A percentile compares a stretch with the other conserved stretches of the same genome.
Evolutionary conservation across 1,284 basidiomycete species (phyloP).

Genomic region (Ceratorhiza oryzae-sativae): DNA sequence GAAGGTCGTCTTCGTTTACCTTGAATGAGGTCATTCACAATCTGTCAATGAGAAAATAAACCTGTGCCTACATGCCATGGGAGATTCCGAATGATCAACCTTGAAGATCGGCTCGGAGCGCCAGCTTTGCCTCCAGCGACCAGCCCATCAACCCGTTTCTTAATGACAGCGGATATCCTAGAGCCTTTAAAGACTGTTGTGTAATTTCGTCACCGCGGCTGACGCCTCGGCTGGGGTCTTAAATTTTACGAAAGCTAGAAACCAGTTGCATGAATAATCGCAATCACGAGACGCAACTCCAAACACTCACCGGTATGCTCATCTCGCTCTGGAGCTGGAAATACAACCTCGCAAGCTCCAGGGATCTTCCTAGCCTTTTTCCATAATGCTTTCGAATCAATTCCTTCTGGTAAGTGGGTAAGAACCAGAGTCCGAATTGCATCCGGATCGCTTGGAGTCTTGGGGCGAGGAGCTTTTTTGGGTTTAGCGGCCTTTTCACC

Average conservation of each 20-base stretch:
- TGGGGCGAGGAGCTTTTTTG: slow-evolving; percentile 55
- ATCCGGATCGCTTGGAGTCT: slow-evolving; percentile 63
- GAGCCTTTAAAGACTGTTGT: slow-evolving; percentile 93
- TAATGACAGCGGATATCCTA: slow-evolving; percentile 86
- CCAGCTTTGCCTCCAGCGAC: slow-evolving; percentile 56
- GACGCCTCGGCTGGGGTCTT: slow-evolving; percentile 73
- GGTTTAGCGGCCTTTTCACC: slow-evolving; percentile 5
- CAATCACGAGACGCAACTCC: not conserved
- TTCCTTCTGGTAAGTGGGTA: slow-evolving; percentile 70
- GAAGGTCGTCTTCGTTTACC: slow-evolving; percentile 84
- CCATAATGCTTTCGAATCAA: slow-evolving; percentile 82
- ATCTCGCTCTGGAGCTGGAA: slow-evolving; percentile 63
- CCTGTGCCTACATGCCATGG: slow-evolving; percentile 63
- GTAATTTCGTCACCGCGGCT: slow-evolving; percentile 81
- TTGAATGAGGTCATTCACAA: slow-evolving; percentile 51
- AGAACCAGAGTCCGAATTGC: slow-evolving; percentile 84
- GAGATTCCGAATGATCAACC: slow-evolving; percentile 92
- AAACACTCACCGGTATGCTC: slow-evolving; percentile 48
- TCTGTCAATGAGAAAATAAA: not conserved
- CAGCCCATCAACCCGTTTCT: slow-evolving; percentile 82
- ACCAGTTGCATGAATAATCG: not conserved
- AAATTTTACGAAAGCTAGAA: slow-evolving; percentile 78
- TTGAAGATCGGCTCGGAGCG: slow-evolving; percentile 70
- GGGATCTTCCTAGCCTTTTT: slow-evolving; percentile 85
- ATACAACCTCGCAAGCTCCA: slow-evolving; percentile 75